phyloP scores from a whole-genome alignment of 2,329 filamentous ascomycete species.

The Clonostachys sp. region DNA sequence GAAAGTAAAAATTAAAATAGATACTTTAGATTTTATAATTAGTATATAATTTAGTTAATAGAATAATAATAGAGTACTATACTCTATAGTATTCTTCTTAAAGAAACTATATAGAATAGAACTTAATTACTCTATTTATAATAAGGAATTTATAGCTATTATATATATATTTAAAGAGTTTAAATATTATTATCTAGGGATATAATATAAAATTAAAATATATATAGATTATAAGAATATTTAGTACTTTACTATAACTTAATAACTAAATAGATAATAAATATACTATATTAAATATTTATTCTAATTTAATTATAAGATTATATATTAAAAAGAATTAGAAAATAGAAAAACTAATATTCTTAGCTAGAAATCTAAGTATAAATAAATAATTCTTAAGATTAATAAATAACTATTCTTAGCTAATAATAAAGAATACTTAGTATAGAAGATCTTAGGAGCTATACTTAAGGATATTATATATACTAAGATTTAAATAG shows the following conservation, averaged over 20 bases:
- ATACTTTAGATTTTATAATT: not conserved
- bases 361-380: not conserved
- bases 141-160: not conserved
- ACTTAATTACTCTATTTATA: not conserved
- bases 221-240: not conserved
- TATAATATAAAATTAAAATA: not conserved
- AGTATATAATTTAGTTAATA: not conserved
- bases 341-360: not conserved
- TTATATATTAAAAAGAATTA: not conserved
- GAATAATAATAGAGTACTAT: not conserved
- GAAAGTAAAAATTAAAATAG: not conserved
- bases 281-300: not conserved
- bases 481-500: no score
- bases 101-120: not conserved
- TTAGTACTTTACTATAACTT: not conserved
- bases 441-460: not conserved
- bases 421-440: not conserved
- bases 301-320: not conserved
- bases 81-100: not conserved
- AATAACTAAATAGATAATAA: not conserved
- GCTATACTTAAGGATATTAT: no score
- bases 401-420: not conserved
- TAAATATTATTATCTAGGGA: not conserved
- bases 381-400: not conserved
- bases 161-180: not conserved